Percentiles rank a stretch among this genome's conserved stretches.
Conservation (phyloP, 495 filamentous ascomycete species). For the Penicillium psychrofluorescens region DNA sequence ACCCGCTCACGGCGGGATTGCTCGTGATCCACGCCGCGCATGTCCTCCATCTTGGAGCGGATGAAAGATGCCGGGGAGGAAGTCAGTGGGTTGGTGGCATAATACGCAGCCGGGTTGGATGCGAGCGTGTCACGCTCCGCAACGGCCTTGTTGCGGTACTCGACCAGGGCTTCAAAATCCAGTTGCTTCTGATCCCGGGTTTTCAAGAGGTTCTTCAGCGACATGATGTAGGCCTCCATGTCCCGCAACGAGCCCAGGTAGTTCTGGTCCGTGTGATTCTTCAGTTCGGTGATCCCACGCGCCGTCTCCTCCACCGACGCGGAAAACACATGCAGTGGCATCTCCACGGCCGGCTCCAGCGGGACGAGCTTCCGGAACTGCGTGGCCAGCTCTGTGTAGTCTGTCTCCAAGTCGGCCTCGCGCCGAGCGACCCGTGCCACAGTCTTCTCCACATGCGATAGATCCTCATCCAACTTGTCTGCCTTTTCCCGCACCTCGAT, state of each 20-base stretch:
- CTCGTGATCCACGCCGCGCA: conserved; percentile 94
- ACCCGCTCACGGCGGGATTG: conserved; percentile 77
- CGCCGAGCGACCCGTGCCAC: conserved; percentile 82
- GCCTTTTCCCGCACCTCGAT: conserved; percentile 89
- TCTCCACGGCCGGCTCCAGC: conserved; percentile 83
- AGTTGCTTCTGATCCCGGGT: conserved; percentile 95
- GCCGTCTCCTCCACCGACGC: conserved; percentile 77
- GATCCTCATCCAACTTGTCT: conserved; percentile 91
- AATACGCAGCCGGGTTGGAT: conserved; percentile 48
- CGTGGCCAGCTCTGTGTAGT: conserved; percentile 80
- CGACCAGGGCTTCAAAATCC: conserved; percentile 91
- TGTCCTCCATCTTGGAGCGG: conserved; percentile 91
- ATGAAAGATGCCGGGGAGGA: conserved; percentile 78
- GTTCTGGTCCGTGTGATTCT: conserved; percentile 91
- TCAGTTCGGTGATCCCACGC: conserved; percentile 63
- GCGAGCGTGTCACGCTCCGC: conserved; percentile 83
- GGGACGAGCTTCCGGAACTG: conserved; percentile 89
- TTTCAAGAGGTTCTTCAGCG: conserved; percentile 81
- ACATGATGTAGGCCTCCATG: conserved; percentile 84
- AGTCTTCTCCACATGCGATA: conserved; percentile 88
- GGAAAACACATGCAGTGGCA: conserved; percentile 74
- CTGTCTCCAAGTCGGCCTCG: conserved; percentile 80
- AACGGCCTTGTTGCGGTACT: conserved; percentile 86
- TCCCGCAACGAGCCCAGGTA: conserved; percentile 87
- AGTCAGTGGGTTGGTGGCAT: conserved; percentile 51